Conservation (phyloP, 2,329 filamentous ascomycete species). For the Aureobasidium uvarum region DNA sequence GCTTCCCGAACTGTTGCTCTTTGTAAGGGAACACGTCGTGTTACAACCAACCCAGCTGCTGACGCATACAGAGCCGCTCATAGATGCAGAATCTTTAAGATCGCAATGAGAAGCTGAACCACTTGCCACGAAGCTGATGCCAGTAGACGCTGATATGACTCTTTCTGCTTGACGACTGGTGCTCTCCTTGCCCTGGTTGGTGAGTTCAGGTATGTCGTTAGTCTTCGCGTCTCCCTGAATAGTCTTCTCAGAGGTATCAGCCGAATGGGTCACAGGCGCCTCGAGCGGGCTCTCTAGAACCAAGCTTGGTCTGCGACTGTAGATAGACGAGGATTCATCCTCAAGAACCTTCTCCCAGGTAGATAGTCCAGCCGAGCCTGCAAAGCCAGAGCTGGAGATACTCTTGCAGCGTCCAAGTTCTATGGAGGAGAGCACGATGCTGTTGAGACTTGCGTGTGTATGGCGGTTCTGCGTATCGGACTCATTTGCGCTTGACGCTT, state of each 20-base stretch:
- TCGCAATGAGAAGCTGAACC: not conserved
- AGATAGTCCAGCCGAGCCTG: slow-evolving; percentile 39
- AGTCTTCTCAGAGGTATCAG: not conserved
- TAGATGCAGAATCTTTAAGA: not conserved
- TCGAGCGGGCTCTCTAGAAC: not conserved
- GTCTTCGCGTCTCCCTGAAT: not conserved
- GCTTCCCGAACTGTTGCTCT: slow-evolving; percentile 35
- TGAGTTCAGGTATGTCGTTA: not conserved
- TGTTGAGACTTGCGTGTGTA: slow-evolving; percentile 30
- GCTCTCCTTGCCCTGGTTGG: not conserved
- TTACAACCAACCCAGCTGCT: not conserved
- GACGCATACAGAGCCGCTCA: not conserved
- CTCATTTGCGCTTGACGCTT: slow-evolving; percentile 8
- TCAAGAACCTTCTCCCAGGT: slow-evolving; percentile 41
- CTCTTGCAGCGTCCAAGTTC: slow-evolving; percentile 25
- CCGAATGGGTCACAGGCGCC: too few relatives aligned
- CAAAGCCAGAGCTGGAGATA: slow-evolving; percentile 36
- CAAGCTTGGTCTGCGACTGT: slow-evolving; percentile 37
- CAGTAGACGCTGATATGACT: slow-evolving; percentile 8
- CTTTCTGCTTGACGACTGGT: not conserved
- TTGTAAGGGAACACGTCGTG: slow-evolving; percentile 21
- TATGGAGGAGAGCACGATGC: slow-evolving; percentile 30
- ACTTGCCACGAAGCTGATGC: slow-evolving; percentile 4
- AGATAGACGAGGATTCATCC: slow-evolving; percentile 41
- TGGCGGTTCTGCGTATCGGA: not conserved